Conservation (phyloP, 805 yeast genomes). For the Saturnispora dispora region DNA sequence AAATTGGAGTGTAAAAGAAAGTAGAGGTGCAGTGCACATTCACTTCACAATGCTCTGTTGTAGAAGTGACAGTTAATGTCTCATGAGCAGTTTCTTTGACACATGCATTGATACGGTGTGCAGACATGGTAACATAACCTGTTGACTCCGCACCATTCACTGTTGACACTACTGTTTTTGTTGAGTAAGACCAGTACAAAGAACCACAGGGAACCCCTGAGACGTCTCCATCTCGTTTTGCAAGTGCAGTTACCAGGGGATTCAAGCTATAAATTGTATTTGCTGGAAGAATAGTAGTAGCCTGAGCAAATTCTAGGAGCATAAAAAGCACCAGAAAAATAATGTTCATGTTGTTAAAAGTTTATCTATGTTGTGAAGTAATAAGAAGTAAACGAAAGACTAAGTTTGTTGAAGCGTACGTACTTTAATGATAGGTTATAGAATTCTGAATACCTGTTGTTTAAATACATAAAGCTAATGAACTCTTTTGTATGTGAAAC, state of each 20-base stretch:
- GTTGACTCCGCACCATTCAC: background rate
- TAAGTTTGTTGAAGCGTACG: background rate
- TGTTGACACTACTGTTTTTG: background rate
- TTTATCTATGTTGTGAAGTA: background rate
- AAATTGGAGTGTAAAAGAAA: slow-evolving; percentile 10
- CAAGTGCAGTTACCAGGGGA: background rate
- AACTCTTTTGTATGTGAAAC: background rate
- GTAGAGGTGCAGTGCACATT: slow-evolving; percentile 13
- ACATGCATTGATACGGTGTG: background rate
- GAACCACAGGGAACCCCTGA: background rate
- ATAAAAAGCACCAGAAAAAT: background rate
- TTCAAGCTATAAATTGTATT: background rate
- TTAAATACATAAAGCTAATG: background rate
- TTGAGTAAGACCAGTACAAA: slow-evolving; percentile 1
- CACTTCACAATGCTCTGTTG: slow-evolving; percentile 12
- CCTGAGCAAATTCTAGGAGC: background rate
- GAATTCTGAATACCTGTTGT: background rate
- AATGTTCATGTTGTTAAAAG: background rate
- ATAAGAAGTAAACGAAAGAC: background rate
- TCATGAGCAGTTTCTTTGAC: background rate
- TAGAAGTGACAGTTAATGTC: slow-evolving; percentile 7
- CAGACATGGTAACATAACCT: background rate
- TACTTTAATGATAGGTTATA: background rate
- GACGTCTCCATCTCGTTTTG: background rate
- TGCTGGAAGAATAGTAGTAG: background rate